phyloP scores from a whole-genome alignment of 495 filamentous ascomycete species.

The Aspergillus nidulans region DNA sequence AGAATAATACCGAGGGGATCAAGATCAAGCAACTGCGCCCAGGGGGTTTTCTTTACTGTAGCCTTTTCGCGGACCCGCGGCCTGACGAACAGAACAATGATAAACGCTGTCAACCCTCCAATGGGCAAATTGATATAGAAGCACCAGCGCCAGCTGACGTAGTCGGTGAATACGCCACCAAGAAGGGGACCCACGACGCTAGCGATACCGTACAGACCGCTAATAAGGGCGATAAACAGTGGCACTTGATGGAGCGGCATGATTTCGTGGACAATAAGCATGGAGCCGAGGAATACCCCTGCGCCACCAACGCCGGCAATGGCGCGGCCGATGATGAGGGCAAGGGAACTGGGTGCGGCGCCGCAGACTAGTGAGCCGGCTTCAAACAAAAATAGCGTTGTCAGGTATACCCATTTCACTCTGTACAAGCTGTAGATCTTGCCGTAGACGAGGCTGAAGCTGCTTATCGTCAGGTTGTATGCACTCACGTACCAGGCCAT shows the following conservation, averaged over 20 bases:
- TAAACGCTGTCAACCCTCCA: constrained; percentile 48
- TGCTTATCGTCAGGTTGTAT: constrained; percentile 30
- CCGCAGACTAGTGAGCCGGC: constrained; percentile 16
- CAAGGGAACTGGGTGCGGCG: constrained; percentile 16
- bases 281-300: constrained; percentile 15
- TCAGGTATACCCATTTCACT: too few species aligned
- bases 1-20: too few species aligned
- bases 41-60: too few species aligned
- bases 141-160: constrained; percentile 76
- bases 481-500: constrained; percentile 45
- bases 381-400: not conserved
- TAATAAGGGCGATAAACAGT: constrained; percentile 58
- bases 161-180: constrained; percentile 51
- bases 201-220: constrained; percentile 65
- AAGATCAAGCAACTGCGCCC: too few species aligned
- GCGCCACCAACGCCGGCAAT: constrained; percentile 63
- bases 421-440: constrained; percentile 30
- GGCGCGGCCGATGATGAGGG: constrained; percentile 68
- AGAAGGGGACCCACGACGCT: constrained; percentile 61
- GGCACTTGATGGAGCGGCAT: constrained; percentile 51
- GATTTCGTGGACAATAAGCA: constrained; percentile 40
- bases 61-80: not conserved
- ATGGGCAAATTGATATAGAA: constrained; percentile 74
- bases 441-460: constrained; percentile 33
- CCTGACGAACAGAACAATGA: constrained; percentile 48